Evolutionary conservation across 768 basidiomycete species (phyloP).

Genomic region (Lactifluus hygrophoroides): DNA sequence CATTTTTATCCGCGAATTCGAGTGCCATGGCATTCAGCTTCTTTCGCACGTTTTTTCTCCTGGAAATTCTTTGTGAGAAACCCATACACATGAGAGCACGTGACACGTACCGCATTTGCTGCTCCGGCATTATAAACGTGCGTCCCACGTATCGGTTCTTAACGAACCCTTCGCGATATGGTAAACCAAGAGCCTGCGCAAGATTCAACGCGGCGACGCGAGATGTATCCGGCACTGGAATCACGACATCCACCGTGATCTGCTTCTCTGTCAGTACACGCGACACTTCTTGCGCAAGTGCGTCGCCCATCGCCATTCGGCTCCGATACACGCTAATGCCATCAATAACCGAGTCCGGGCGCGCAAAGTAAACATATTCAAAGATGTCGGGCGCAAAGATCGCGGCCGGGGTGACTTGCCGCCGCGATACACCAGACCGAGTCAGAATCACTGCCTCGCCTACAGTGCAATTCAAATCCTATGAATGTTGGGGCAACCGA

Average conservation of each 20-base stretch:
- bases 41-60: slow-evolving; percentile 86
- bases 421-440: slow-evolving; percentile 61
- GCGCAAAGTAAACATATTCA: slow-evolving; percentile 97
- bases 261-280: slow-evolving; percentile 59
- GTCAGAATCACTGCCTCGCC: slow-evolving; percentile 97
- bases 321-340: slow-evolving; percentile 96
- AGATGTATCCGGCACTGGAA: slow-evolving; percentile 96
- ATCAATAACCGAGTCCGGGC: slow-evolving; percentile 95
- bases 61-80: slow-evolving; percentile 24
- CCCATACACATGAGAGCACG: not conserved
- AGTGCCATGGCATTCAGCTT: slow-evolving; percentile 99
- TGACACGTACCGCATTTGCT: slow-evolving; percentile 69
- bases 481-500: too few relatives aligned
- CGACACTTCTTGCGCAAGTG: slow-evolving; percentile 80
- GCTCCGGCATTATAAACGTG: slow-evolving; percentile 99
- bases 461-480: slow-evolving; percentile 24
- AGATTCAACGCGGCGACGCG: slow-evolving; percentile 93
- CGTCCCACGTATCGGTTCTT: slow-evolving; percentile 98
- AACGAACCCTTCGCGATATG: slow-evolving; percentile 96
- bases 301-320: slow-evolving; percentile 99
- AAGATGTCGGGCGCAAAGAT: slow-evolving; percentile 97
- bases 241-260: slow-evolving; percentile 86
- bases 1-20: slow-evolving; percentile 87
- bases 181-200: slow-evolving; percentile 80
- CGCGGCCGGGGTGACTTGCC: slow-evolving; percentile 59